Evolutionary conservation across 2,329 filamentous ascomycete genomes (phyloP).

Genomic region (Pestalotiopsis sp.): DNA sequence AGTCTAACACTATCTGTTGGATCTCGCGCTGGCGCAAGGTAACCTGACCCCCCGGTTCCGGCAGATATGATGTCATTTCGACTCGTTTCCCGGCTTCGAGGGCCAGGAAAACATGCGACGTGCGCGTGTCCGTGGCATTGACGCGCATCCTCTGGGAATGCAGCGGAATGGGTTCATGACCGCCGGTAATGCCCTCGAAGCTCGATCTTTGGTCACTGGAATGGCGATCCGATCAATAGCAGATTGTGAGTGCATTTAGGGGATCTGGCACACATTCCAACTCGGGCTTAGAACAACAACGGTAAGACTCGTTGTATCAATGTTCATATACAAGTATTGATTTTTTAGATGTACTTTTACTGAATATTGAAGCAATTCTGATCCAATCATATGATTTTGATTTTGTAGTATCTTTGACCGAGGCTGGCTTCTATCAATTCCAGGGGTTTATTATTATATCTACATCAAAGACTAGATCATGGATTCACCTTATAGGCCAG

Average conservation of each 20-base stretch:
- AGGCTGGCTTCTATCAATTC: too few relatives aligned
- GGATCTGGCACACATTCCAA: background rate
- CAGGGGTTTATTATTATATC: too few relatives aligned
- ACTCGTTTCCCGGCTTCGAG: background rate
- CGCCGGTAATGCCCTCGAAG: background rate
- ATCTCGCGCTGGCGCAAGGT: background rate
- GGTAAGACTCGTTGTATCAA: background rate
- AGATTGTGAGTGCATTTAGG: background rate
- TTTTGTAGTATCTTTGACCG: too few relatives aligned
- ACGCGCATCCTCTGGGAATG: background rate
- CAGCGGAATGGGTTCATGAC: background rate
- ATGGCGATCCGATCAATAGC: background rate
- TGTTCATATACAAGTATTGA: too few relatives aligned
- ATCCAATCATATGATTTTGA: too few relatives aligned
- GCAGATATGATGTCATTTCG: constrained; percentile 7
- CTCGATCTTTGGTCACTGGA: background rate
- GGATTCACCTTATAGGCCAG: too few relatives aligned
- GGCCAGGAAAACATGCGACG: background rate
- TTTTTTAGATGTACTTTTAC: too few relatives aligned
- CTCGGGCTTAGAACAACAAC: background rate
- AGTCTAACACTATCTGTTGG: background rate
- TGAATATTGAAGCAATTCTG: too few relatives aligned
- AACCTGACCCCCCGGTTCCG: background rate
- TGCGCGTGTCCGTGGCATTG: background rate
- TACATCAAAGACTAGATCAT: too few relatives aligned